Conservation (phyloP, 108 stramenopile species). For the Licmophora abbreviata region DNA sequence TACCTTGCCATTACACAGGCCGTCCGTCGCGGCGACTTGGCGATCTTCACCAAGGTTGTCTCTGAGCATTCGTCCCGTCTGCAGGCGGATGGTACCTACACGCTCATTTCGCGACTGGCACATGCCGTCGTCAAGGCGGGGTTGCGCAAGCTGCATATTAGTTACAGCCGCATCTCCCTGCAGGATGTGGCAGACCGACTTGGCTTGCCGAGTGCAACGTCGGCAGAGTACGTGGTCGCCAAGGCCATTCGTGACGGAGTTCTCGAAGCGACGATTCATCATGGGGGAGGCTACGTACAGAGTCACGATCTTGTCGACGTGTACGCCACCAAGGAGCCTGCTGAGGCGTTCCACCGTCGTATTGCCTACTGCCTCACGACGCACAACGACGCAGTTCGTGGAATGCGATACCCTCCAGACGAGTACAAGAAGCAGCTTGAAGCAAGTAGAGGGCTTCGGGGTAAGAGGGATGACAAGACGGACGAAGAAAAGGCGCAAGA, state of each 20-base stretch:
- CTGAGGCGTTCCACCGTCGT: slow-evolving; percentile 96
- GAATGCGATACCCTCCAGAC: slow-evolving; percentile 96
- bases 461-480: slow-evolving; percentile 73
- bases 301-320: slow-evolving; percentile 92
- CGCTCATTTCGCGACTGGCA: slow-evolving; percentile 90
- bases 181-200: slow-evolving; percentile 88
- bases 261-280: slow-evolving; percentile 97
- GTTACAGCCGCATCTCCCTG: slow-evolving; percentile 83
- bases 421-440: slow-evolving; percentile 89
- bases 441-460: slow-evolving; percentile 67
- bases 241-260: slow-evolving; percentile 98
- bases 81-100: slow-evolving; percentile 80
- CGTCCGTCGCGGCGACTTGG: slow-evolving; percentile 92
- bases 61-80: slow-evolving; percentile 53
- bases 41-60: slow-evolving; percentile 74
- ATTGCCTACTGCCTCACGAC: slow-evolving; percentile 97
- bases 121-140: slow-evolving; percentile 98
- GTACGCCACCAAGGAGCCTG: slow-evolving; percentile 94
- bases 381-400: slow-evolving; percentile 96
- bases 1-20: slow-evolving; percentile 93
- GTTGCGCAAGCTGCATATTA: slow-evolving; percentile 86
- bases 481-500: slow-evolving; percentile 87
- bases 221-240: slow-evolving; percentile 95
- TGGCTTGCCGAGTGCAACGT: slow-evolving; percentile 69
- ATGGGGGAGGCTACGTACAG: slow-evolving; percentile 82